A percentile compares a stretch with the other conserved stretches of the same genome.
Conservation (phyloP, 768 basidiomycete species). For the Flagelloscypha sp. region DNA sequence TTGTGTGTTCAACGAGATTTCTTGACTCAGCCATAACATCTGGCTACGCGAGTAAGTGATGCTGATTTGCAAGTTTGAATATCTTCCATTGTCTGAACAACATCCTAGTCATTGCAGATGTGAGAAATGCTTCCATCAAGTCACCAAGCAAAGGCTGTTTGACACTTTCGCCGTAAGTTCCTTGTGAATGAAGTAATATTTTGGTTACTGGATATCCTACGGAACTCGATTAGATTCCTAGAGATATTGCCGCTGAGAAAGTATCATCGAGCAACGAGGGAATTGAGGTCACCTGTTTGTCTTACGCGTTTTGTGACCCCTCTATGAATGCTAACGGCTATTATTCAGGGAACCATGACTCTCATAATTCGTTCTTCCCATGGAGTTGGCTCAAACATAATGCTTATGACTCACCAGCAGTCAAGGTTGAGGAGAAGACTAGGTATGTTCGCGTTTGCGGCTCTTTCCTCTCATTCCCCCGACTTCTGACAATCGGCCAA, state of each 20-base stretch:
- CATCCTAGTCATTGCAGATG: constrained; percentile 93
- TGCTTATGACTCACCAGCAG: constrained; percentile 69
- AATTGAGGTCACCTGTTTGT: constrained; percentile 68
- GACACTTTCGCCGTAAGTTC: constrained; percentile 70
- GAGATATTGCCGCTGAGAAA: constrained; percentile 55
- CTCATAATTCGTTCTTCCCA: constrained; percentile 79
- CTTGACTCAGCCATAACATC: constrained; percentile 73
- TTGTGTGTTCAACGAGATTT: too few species aligned
- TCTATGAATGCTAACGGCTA: constrained; percentile 1
- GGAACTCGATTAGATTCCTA: constrained; percentile 58
- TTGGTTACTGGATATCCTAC: constrained; percentile 2
- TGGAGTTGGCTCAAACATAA: constrained; percentile 77
- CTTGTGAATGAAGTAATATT: background rate
- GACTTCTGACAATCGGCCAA: background rate
- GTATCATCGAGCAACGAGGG: constrained; percentile 54
- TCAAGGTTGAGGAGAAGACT: constrained; percentile 12
- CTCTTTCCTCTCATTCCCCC: background rate
- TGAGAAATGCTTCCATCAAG: constrained; percentile 72
- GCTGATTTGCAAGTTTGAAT: too few species aligned
- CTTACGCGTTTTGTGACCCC: background rate
- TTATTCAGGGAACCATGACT: constrained; percentile 42
- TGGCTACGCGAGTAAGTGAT: constrained; percentile 94
- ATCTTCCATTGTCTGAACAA: too few species aligned
- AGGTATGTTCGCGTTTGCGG: background rate
- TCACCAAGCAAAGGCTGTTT: constrained; percentile 85